Percentiles rank a stretch among this genome's conserved stretches.
Evolutionary conservation across 495 filamentous ascomycete genomes (phyloP).

Genomic region (Penicillium mononematosum): DNA sequence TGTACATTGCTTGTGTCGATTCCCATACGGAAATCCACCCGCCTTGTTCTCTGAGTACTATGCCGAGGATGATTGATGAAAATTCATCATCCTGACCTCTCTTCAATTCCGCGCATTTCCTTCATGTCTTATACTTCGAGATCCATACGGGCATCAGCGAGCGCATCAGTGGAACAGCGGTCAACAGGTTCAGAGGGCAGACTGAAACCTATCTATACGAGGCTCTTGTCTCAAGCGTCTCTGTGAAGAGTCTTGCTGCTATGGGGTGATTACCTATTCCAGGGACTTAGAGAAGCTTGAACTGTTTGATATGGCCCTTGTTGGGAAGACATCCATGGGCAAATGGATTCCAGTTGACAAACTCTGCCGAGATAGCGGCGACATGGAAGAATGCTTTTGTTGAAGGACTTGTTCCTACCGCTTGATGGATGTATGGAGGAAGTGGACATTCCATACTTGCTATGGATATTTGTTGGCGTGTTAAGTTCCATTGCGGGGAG

Average conservation of each 20-base stretch:
- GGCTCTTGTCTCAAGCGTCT: conserved; percentile 3
- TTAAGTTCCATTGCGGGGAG: background rate
- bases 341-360: conserved; percentile 11
- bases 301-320: conserved; percentile 1
- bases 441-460: background rate
- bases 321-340: conserved; percentile 7
- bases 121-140: conserved; percentile 26
- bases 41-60: conserved; percentile 36
- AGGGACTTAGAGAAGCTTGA: conserved; percentile 12
- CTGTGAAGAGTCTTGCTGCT: conserved; percentile 13
- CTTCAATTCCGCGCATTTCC: conserved; percentile 24
- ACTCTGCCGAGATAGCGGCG: conserved; percentile 9
- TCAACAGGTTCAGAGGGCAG: conserved; percentile 14
- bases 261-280: conserved; percentile 28
- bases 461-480: conserved; percentile 14
- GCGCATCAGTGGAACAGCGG: conserved; percentile 57
- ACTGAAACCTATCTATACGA: background rate
- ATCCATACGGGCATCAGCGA: conserved; percentile 54
- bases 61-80: conserved; percentile 35
- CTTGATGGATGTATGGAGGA: conserved; percentile 13
- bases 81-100: conserved; percentile 23
- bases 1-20: conserved; percentile 24
- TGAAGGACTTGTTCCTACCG: conserved; percentile 13
- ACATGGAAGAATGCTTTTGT: conserved; percentile 5
- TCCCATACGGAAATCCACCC: conserved; percentile 18